Evolutionary conservation across 495 filamentous ascomycete species (phyloP).

Genomic region (Penicillium pancosmium): DNA sequence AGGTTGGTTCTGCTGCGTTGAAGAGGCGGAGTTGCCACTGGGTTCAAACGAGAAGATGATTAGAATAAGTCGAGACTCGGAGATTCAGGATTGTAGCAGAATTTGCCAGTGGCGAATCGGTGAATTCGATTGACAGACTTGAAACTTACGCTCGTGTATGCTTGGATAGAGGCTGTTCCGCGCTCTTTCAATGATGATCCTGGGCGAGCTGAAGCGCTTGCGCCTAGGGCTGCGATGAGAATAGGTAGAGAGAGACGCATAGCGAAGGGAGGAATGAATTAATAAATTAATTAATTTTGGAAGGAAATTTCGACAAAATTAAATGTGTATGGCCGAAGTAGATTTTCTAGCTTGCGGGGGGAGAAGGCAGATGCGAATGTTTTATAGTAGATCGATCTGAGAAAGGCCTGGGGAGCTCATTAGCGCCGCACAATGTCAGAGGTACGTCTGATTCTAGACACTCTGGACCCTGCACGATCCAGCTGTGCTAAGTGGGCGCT

Average conservation of each 20-base stretch:
- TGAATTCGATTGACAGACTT: too few relatives aligned
- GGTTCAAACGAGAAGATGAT: neutral
- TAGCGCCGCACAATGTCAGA: neutral
- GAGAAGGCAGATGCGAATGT: neutral
- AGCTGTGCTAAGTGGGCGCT: neutral
- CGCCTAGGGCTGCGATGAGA: neutral
- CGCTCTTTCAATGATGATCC: neutral
- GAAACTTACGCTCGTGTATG: slow-evolving; percentile 18
- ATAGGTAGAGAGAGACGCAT: neutral
- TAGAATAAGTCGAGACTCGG: neutral
- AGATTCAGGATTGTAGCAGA: neutral
- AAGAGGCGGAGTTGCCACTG: slow-evolving; percentile 40
- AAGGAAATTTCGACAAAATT: neutral
- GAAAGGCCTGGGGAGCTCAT: neutral
- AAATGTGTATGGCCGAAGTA: too few relatives aligned
- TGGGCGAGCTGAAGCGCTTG: neutral
- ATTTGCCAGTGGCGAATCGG: too few relatives aligned
- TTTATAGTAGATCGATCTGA: neutral
- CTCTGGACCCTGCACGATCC: neutral
- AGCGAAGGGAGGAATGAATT: neutral
- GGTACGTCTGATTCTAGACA: neutral
- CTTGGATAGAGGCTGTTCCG: neutral
- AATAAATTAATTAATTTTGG: neutral
- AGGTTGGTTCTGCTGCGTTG: slow-evolving; percentile 22
- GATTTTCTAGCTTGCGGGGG: too few relatives aligned